Percentiles rank a stretch among this genome's conserved stretches.
Evolutionary conservation across 2,329 filamentous ascomycete genomes (phyloP).

Genomic region (Thermomyces lanuginosus): DNA sequence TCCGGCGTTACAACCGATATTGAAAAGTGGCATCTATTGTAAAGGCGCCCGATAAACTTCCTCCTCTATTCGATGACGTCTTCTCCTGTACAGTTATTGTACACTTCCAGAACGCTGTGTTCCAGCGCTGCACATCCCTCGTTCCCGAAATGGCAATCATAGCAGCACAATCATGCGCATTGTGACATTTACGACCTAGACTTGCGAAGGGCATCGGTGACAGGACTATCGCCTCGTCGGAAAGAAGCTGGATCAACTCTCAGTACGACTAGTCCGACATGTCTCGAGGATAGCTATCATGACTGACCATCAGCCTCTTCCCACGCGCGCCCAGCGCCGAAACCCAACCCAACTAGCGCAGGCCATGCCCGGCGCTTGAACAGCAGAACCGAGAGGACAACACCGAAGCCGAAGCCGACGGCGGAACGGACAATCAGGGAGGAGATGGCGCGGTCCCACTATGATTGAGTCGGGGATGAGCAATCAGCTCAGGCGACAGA

Average conservation of each 20-base stretch:
- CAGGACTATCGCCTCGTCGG: conserved; percentile 26
- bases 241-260: conserved; percentile 23
- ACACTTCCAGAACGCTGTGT: no score
- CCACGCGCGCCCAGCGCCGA: conserved; percentile 90
- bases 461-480: conserved; percentile 8
- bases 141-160: no score
- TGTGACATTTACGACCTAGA: conserved; percentile 15
- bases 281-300: neutral
- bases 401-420: conserved; percentile 88
- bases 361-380: conserved; percentile 98
- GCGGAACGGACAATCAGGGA: conserved; percentile 94
- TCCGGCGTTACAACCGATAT: neutral
- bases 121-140: no score
- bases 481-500: neutral
- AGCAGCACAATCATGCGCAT: no score
- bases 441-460: conserved; percentile 99
- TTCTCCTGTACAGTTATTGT: conserved; percentile 7
- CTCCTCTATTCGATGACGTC: conserved; percentile 1
- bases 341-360: conserved; percentile 83
- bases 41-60: conserved; percentile 1
- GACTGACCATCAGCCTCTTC: conserved; percentile 80
- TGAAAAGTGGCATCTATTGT: conserved; percentile 2
- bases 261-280: neutral
- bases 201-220: conserved; percentile 23
- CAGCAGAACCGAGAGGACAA: conserved; percentile 94